These are phyloP conservation scores for Sutorius eximius DNA, from an alignment of 1,284 basidiomycete genomes.

Conservation along the genomic window DNA sequence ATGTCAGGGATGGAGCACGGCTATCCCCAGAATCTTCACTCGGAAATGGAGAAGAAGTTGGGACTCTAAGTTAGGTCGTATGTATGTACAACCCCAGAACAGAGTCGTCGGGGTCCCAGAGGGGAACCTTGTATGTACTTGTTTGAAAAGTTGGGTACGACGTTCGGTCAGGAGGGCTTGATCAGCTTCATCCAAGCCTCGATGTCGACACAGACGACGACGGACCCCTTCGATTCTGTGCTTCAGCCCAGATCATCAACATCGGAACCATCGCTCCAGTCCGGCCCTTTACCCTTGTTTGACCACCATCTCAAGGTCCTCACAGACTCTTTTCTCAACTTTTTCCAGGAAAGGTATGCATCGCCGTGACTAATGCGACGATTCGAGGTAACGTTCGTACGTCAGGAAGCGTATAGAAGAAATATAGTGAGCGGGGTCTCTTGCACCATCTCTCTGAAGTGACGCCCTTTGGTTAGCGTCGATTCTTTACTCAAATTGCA, in stretches of 20 bases:
- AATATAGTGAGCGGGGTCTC: slow-evolving; percentile 58
- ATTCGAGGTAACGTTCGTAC: slow-evolving; percentile 4
- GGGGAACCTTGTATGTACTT: slow-evolving; percentile 25
- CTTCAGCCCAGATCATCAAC: slow-evolving; percentile 39
- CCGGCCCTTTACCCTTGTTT: slow-evolving; percentile 66
- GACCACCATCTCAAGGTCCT: slow-evolving; percentile 69
- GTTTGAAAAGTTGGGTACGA: slow-evolving; percentile 19
- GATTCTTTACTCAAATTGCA: slow-evolving; percentile 71
- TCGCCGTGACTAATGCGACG: background rate
- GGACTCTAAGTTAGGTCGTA: slow-evolving; percentile 40
- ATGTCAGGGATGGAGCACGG: slow-evolving; percentile 53
- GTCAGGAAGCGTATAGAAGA: slow-evolving; percentile 80
- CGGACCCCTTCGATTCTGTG: slow-evolving; percentile 24
- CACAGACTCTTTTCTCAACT: slow-evolving; percentile 74
- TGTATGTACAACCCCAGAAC: background rate
- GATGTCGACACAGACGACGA: slow-evolving; percentile 25
- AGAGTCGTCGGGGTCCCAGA: slow-evolving; percentile 10
- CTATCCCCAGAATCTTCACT: slow-evolving; percentile 60
- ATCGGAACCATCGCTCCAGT: slow-evolving; percentile 43
- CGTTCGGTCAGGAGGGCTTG: slow-evolving; percentile 1
- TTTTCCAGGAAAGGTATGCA: slow-evolving; percentile 82
- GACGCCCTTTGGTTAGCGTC: slow-evolving; percentile 47
- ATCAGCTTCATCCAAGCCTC: slow-evolving; percentile 6
- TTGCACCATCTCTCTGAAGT: background rate
- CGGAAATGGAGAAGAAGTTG: slow-evolving; percentile 72